Evolutionary conservation across 2,329 filamentous ascomycete genomes (phyloP), one percentile per base, ranked within the genome.

Genomic region (Neonectria punicea): DNA sequence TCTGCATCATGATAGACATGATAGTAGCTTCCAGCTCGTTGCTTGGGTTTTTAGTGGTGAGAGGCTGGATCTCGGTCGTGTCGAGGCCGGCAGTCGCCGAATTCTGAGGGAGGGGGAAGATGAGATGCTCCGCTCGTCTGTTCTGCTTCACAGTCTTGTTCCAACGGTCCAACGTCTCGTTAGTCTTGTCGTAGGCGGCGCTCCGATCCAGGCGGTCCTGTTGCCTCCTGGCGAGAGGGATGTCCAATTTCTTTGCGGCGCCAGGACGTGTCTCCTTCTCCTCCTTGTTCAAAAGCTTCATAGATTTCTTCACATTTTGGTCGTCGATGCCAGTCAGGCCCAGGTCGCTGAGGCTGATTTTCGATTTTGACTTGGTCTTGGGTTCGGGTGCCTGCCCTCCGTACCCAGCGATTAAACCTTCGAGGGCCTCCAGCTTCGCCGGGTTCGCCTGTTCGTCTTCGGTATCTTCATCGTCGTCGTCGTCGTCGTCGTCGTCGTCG

Each of bases 91-190:
- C 85, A 58, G 84, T 85, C 22, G 86, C 89, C 63, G 90, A 88
- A 43, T 90, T 91, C 73, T 93, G 91, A 3, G 91, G 87, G 0
- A 98, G 85, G 5, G 96, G 96, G 75, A 99, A 99, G 20, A 90
- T 85, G 13, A 99, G 84, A 78, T 97, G 93, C 68, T 98, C 96
- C 1, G 95, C 94, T 71, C 93, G 88, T 65, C 96, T 91, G 79
- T 98, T 98, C 34, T 93, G 89, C 81, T 98, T 97, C 74, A 99
- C 94, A 0, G 96, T 98, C 66, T 98, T 95, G 34, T 91, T 91
- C 96, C 96, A 99, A 73, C 93, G 89, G 68, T 93, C 90, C 28
- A 99, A 84, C 0, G 94, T 95, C 79, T 98, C 91, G 74, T 97
- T 97, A 55, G 93, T 94, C 83, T 97, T 94, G 39, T 94, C 89